These are phyloP conservation scores for Ceratobasidium sp. DNA, from an alignment of 1,284 basidiomycete species.

Conservation along the genomic window DNA sequence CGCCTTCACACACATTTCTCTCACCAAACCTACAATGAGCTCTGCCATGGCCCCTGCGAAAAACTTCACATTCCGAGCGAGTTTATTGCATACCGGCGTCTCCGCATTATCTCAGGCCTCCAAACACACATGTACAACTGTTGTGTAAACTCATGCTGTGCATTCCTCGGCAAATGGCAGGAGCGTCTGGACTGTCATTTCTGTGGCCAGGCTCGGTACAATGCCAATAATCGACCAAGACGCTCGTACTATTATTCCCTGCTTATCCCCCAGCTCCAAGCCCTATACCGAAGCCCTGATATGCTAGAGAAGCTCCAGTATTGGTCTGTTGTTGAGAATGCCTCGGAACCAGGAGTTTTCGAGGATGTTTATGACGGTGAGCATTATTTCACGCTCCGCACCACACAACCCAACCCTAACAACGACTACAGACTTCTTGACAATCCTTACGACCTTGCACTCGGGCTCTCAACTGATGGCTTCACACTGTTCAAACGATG, in stretches of 20 bases:
- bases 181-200: constrained; percentile 51
- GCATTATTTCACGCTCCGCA: background rate
- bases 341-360: constrained; percentile 30
- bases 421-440: constrained; percentile 8
- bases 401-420: background rate
- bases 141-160: constrained; percentile 56
- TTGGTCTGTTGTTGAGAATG: constrained; percentile 23
- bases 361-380: constrained; percentile 6
- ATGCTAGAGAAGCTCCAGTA: constrained; percentile 49
- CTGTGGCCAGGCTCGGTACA: constrained; percentile 51
- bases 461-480: constrained; percentile 52
- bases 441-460: constrained; percentile 51
- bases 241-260: constrained; percentile 53
- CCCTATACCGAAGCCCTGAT: constrained; percentile 47
- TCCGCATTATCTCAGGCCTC: background rate
- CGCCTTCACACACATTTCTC: constrained; percentile 31
- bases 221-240: constrained; percentile 46
- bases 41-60: background rate
- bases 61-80: background rate
- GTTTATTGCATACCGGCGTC: constrained; percentile 14
- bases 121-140: constrained; percentile 50
- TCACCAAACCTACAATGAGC: constrained; percentile 2
- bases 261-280: constrained; percentile 53
- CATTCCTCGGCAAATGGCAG: constrained; percentile 52
- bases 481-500: constrained; percentile 51